Conservation (phyloP, 2,329 filamentous ascomycete genomes). For the Teratosphaeria epicoccoides region DNA sequence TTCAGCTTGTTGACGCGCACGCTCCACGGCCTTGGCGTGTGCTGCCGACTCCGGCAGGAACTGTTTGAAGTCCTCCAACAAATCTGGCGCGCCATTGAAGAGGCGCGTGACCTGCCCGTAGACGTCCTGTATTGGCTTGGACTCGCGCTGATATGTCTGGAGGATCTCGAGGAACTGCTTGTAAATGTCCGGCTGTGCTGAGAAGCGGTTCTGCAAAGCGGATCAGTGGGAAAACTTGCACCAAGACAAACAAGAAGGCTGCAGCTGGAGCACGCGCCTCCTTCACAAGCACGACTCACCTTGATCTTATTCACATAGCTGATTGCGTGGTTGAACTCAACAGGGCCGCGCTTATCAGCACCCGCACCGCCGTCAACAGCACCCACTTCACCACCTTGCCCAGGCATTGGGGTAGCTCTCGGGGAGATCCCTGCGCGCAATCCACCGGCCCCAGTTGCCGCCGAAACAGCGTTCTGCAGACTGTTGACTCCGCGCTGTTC, state of each 20-base stretch:
- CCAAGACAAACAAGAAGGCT: neutral
- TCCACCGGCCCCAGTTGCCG: slow-evolving; percentile 40
- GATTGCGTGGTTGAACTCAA: slow-evolving; percentile 98
- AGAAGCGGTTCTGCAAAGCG: slow-evolving; percentile 73
- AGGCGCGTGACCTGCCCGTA: slow-evolving; percentile 92
- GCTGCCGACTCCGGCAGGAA: slow-evolving; percentile 86
- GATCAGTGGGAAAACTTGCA: neutral
- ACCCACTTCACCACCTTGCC: slow-evolving; percentile 43
- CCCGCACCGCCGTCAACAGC: slow-evolving; percentile 46
- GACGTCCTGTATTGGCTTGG: slow-evolving; percentile 96
- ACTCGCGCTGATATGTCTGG: slow-evolving; percentile 95
- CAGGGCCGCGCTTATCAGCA: slow-evolving; percentile 78
- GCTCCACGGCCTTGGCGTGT: slow-evolving; percentile 49
- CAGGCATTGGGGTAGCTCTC: slow-evolving; percentile 38
- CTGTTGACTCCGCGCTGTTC: slow-evolving; percentile 57
- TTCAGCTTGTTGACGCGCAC: slow-evolving; percentile 52
- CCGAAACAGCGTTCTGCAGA: slow-evolving; percentile 53
- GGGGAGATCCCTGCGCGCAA: slow-evolving; percentile 42
- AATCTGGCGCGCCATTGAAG: slow-evolving; percentile 85
- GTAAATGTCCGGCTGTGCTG: slow-evolving; percentile 94
- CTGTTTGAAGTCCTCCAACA: slow-evolving; percentile 97
- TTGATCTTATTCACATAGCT: slow-evolving; percentile 99
- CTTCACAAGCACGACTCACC: slow-evolving; percentile 42
- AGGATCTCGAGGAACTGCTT: slow-evolving; percentile 98
- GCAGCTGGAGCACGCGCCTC: neutral